Percentiles rank a stretch among this genome's conserved stretches.
These are phyloP conservation scores for Paracamarosporium sp. DNA, from an alignment of 2,329 filamentous ascomycete genomes.

Conservation along the genomic window DNA sequence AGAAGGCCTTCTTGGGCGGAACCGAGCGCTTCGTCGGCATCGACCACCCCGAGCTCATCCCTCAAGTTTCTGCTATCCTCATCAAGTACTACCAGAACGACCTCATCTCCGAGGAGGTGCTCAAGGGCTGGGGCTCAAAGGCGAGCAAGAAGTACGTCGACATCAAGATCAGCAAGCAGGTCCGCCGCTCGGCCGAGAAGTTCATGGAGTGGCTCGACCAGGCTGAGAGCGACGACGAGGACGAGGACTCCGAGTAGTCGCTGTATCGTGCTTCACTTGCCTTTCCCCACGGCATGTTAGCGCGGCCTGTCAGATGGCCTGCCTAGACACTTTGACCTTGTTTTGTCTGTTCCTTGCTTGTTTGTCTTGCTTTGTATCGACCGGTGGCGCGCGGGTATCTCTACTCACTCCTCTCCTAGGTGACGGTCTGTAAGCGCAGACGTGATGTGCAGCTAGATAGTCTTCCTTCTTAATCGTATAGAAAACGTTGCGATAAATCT, in stretches of 20 bases:
- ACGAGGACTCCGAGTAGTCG: constrained; percentile 39
- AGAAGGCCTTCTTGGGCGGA: constrained; percentile 94
- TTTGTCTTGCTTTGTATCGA: constrained; percentile 16
- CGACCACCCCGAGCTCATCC: constrained; percentile 79
- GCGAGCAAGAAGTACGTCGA: constrained; percentile 99
- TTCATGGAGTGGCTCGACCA: constrained; percentile 95
- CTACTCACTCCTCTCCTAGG: constrained; percentile 22
- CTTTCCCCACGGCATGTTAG: neutral
- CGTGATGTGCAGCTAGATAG: neutral
- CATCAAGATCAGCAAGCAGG: constrained; percentile 86
- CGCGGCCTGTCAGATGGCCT: neutral
- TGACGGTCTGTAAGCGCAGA: neutral
- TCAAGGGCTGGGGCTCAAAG: constrained; percentile 90
- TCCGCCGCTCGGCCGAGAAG: constrained; percentile 90
- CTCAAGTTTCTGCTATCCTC: constrained; percentile 83
- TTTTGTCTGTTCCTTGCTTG: neutral
- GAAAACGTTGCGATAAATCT: too few species aligned
- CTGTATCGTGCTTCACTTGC: neutral
- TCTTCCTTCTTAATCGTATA: neutral
- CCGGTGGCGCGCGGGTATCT: constrained; percentile 28
- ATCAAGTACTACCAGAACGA: constrained; percentile 91
- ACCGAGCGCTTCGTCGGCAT: constrained; percentile 91
- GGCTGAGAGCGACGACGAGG: constrained; percentile 69
- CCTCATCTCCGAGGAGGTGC: constrained; percentile 83
- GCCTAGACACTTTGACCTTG: neutral